Conservation (phyloP, 495 filamentous ascomycete species). For the Xylaria longipes region DNA sequence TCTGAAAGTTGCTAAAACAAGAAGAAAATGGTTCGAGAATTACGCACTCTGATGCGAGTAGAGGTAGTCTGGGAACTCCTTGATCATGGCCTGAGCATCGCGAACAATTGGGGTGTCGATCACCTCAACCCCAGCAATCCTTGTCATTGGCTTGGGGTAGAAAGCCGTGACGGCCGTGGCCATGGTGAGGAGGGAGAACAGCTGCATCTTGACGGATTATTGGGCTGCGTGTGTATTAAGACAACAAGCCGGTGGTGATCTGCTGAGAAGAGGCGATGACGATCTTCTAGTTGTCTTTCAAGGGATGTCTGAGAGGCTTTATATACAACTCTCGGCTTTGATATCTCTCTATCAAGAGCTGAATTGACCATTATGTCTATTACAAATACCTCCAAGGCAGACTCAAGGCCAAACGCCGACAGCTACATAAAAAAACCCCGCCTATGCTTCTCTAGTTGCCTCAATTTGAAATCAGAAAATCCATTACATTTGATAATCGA, state of each 20-base stretch:
- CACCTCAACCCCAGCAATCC: slow-evolving; percentile 34
- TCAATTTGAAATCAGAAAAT: slow-evolving; percentile 14
- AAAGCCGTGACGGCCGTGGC: slow-evolving; percentile 11
- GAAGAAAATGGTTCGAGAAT: no score
- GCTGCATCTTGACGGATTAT: slow-evolving; percentile 19
- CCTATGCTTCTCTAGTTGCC: background rate
- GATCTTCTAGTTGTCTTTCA: background rate
- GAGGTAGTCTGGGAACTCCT: slow-evolving; percentile 38
- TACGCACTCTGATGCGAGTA: no score
- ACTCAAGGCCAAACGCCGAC: background rate
- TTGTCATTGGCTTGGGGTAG: slow-evolving; percentile 18
- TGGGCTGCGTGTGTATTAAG: background rate
- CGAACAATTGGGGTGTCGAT: slow-evolving; percentile 34
- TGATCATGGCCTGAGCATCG: slow-evolving; percentile 46
- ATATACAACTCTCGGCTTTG: slow-evolving; percentile 5
- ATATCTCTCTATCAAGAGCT: background rate
- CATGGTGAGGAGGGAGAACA: slow-evolving; percentile 14
- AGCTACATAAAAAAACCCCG: background rate
- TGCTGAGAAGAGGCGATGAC: background rate
- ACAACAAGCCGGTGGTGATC: background rate
- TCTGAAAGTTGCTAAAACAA: no score
- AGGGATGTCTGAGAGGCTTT: background rate
- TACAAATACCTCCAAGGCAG: background rate
- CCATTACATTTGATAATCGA: background rate
- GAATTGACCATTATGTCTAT: background rate